Conservation (phyloP, 345 rosid species). For the Rhodamnia rubescens region DNA sequence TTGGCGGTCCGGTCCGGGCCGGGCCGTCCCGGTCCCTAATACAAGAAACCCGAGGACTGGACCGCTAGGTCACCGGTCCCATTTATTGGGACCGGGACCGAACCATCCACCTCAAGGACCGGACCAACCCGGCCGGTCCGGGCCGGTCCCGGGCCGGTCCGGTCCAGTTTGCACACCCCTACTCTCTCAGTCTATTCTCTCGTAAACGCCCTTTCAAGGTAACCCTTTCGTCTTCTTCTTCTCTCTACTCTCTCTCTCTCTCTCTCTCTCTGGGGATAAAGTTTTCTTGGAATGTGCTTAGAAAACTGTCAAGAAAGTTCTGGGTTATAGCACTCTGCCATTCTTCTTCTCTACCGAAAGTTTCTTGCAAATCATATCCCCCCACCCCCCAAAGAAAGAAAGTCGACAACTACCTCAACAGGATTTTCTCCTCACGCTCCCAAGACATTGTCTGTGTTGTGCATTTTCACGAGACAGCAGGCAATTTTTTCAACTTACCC, state of each 20-base stretch:
- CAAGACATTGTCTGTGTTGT: not conserved
- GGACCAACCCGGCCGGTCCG: no score
- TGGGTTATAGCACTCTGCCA: not conserved
- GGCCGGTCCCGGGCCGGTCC: no score
- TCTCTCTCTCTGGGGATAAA: not conserved
- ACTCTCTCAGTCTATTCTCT: not conserved
- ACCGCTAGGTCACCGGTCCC: no score
- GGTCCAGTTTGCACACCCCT: no score
- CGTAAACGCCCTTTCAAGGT: not conserved
- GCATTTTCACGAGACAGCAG: not conserved
- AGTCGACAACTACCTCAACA: not conserved
- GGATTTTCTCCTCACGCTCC: not conserved
- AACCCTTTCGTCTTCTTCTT: not conserved
- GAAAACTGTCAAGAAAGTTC: not conserved
- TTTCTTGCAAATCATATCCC: not conserved
- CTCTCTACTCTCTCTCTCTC: no score
- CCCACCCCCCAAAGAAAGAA: not conserved
- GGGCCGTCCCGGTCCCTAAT: no score
- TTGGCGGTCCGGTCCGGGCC: no score
- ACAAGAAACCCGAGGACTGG: no score
- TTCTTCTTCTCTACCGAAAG: not conserved
- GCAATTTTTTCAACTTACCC: not conserved
- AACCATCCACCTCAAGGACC: no score
- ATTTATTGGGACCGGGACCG: no score
- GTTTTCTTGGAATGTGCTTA: not conserved